These are phyloP conservation scores for Leishmania tropica DNA, from an alignment of 208 protist genomes.

Conservation along the genomic window DNA sequence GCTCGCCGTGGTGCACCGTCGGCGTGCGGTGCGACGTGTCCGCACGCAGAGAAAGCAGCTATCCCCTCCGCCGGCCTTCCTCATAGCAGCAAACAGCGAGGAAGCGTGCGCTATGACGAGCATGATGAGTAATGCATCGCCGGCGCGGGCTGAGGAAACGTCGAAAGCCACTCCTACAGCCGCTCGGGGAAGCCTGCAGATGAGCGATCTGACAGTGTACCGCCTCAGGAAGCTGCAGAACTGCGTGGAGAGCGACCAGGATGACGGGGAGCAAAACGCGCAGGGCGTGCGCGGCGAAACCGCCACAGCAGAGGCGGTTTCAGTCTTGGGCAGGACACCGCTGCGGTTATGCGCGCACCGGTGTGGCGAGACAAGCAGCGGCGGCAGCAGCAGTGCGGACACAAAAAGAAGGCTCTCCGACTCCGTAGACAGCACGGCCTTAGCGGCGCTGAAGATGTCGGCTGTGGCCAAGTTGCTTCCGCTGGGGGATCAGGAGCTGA, in stretches of 20 bases:
- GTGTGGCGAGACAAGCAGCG: not conserved
- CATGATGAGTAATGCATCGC: not conserved
- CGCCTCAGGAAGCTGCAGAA: not conserved
- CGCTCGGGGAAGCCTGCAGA: not conserved
- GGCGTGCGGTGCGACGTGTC: not conserved
- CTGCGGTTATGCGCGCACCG: not conserved
- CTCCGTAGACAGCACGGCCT: not conserved
- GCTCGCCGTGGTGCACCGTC: slow-evolving; percentile 2
- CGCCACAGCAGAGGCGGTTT: not conserved
- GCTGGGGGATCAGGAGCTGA: not conserved
- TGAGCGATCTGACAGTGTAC: not conserved
- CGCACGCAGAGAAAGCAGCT: not conserved
- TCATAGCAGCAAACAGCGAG: no score
- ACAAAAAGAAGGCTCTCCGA: not conserved
- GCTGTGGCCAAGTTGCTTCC: not conserved
- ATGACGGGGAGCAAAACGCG: not conserved
- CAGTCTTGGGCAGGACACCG: not conserved
- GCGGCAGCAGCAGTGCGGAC: not conserved
- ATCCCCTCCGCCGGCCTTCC: not conserved
- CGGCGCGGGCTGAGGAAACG: not conserved
- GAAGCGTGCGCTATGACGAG: not conserved
- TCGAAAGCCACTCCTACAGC: not conserved
- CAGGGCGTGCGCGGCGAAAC: not conserved
- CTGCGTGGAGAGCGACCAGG: not conserved
- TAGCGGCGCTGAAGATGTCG: not conserved